Evolutionary conservation across 164 flowering plant species (phyloP).

Genomic region (Stephania cephalantha): DNA sequence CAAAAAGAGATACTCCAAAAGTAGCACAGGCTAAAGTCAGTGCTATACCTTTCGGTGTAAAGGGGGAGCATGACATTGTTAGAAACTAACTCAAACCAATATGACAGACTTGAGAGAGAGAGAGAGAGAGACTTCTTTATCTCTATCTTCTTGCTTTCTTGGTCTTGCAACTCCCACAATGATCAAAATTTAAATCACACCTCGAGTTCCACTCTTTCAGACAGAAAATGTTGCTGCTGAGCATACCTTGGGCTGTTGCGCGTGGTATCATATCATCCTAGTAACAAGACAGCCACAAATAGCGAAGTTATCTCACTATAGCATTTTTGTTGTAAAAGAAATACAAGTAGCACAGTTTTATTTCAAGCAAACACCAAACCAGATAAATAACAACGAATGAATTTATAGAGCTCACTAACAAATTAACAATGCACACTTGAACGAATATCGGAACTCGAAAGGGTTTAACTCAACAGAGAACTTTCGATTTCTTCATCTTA

Average conservation of each 20-base stretch:
- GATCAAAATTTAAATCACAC: not conserved
- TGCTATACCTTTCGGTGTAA: slow-evolving; percentile 47
- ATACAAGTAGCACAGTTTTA: not conserved
- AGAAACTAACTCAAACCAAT: not conserved
- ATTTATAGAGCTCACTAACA: not conserved
- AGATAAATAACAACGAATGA: not conserved
- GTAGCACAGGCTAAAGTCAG: slow-evolving; percentile 35
- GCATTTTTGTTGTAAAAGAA: not conserved
- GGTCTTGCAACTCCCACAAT: not conserved
- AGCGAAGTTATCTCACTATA: not conserved
- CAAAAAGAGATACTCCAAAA: slow-evolving; percentile 43
- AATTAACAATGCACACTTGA: too few species aligned
- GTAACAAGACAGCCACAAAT: not conserved
- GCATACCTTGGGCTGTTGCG: not conserved
- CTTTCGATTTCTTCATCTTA: slow-evolving; percentile 47
- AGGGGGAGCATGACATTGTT: slow-evolving; percentile 35
- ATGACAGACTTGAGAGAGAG: not conserved
- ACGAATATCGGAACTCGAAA: too few species aligned
- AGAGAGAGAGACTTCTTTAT: not conserved
- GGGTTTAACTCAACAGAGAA: slow-evolving; percentile 24
- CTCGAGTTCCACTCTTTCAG: not conserved
- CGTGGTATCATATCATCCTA: not conserved
- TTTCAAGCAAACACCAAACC: not conserved
- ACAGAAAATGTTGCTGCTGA: not conserved
- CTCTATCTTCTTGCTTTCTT: not conserved